Base-by-base conservation (phyloP, 768 basidiomycete species). In the Pleurotus tuoliensis region DNA sequence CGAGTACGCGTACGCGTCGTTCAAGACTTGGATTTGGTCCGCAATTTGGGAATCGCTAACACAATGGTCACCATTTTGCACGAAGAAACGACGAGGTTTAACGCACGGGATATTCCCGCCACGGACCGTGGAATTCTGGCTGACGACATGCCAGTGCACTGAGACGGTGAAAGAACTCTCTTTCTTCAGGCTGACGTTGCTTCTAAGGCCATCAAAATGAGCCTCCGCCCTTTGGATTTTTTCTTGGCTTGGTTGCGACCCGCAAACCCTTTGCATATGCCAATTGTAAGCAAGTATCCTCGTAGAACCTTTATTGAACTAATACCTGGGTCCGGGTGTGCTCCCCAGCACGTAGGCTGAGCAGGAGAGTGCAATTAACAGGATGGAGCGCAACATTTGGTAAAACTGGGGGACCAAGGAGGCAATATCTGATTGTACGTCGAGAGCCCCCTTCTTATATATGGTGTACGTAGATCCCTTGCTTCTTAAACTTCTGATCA, bases 51-150 rank as follows among this genome's bases (percentile, higher is more conserved):
- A 41, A 18, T 61, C 52, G 43, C 67, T 63, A 63, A 61, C 30
- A 61, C 63, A 30, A 9, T 34, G 25, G 22, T 12, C 20, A 18
- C 9, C 47, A 18, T 20, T n/a, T 47, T 13, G 13, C 11, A 6
- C 22, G 15, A 12, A 45, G 3, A 15, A 27, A 50, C 13, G 30
- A 34, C 30, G 30, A 20, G 47, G 56, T 13, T 12, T 18, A 3
- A 64, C 74, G 45, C 61, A 78, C 76, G 77, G 71, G 52, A 80
- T 61, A 56, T 76, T 69, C 16, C 79, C 80, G 47, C 77, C 75
- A 8, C 63, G 55, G 5, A 66, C 13, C n/a, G 71, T 72, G 1
- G 54, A 56, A 58, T 73, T 63, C 49, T 65, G 56, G 59, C 64
- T 61, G 49, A 79, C 59, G 54, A 74, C 72, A 57, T 76, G 71